Evolutionary conservation across 1,284 basidiomycete species (phyloP).

Genomic region (Cryptococcus wingfieldii): DNA sequence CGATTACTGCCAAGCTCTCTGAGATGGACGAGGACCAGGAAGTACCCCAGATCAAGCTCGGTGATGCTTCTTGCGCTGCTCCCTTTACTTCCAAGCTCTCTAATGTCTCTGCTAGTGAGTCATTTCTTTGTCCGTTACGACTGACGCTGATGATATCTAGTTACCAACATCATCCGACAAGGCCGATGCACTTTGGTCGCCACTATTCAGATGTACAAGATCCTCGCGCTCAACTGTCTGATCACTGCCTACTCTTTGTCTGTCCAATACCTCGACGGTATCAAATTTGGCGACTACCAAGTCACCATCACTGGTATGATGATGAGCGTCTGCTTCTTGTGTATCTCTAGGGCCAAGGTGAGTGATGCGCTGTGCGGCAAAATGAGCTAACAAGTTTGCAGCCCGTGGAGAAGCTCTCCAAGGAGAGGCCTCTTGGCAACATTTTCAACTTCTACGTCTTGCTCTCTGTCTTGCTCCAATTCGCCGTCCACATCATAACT

Average conservation of each 20-base stretch:
- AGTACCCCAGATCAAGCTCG: conserved; percentile 92
- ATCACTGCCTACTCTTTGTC: conserved; percentile 94
- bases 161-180: conserved; percentile 92
- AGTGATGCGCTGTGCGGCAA: conserved; percentile 15
- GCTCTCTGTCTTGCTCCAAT: conserved; percentile 82
- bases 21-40: conserved; percentile 86
- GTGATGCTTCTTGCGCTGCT: conserved; percentile 91
- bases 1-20: conserved; percentile 83
- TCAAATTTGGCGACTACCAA: conserved; percentile 97
- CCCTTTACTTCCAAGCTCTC: conserved; percentile 94
- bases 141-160: conserved; percentile 47
- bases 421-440: conserved; percentile 83
- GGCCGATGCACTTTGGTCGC: conserved; percentile 94
- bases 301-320: conserved; percentile 88
- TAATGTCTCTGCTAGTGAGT: conserved; percentile 84
- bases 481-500: conserved; percentile 80
- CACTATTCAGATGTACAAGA: conserved; percentile 99
- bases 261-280: conserved; percentile 92
- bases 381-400: conserved; percentile 6
- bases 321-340: conserved; percentile 95
- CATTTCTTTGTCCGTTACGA: neutral
- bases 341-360: conserved; percentile 93
- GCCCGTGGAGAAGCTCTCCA: conserved; percentile 87
- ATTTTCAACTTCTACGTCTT: conserved; percentile 95
- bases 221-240: conserved; percentile 88